A percentile compares a stretch with the other conserved stretches of the same genome.
Evolutionary conservation across 2,329 filamentous ascomycete species (phyloP).

Genomic region (Coniochaeta sp.): DNA sequence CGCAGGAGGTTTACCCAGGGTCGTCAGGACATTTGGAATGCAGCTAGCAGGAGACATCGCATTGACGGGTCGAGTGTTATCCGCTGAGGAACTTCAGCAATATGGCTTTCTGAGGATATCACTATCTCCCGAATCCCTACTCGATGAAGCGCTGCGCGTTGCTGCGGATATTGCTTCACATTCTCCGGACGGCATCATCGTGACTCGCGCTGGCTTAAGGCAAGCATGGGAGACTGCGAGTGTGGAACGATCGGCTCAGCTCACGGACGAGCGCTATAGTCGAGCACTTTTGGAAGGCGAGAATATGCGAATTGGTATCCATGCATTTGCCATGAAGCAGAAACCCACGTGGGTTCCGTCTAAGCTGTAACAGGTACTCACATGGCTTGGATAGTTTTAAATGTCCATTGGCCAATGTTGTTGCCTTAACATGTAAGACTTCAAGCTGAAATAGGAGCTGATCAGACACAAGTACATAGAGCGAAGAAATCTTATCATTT

Average conservation of each 20-base stretch:
- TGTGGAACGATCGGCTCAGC: conserved; percentile 29
- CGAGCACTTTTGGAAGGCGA: conserved; percentile 30
- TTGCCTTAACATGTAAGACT: no score
- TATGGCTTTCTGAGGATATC: conserved; percentile 14
- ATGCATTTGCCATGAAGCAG: conserved; percentile 43
- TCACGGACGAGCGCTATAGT: conserved; percentile 32
- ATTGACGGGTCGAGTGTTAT: conserved; percentile 36
- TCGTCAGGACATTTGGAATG: conserved; percentile 36
- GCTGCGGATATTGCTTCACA: conserved; percentile 25
- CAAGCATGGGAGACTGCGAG: conserved; percentile 28
- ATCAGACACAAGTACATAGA: no score
- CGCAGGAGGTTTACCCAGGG: conserved; percentile 42
- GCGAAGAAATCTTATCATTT: no score
- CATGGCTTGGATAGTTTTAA: no score
- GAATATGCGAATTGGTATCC: conserved; percentile 41
- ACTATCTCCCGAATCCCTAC: conserved; percentile 28
- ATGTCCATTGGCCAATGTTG: no score
- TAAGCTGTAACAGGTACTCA: conserved; percentile 28
- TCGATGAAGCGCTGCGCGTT: conserved; percentile 26
- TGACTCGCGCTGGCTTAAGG: conserved; percentile 30
- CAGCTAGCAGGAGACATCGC: conserved; percentile 42
- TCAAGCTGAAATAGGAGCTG: no score
- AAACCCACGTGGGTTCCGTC: conserved; percentile 40
- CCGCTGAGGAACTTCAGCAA: conserved; percentile 33
- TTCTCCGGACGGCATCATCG: conserved; percentile 29